Base-by-base conservation (phyloP, 1,284 basidiomycete genomes). In the Cystobasidiaceae sp. region DNA sequence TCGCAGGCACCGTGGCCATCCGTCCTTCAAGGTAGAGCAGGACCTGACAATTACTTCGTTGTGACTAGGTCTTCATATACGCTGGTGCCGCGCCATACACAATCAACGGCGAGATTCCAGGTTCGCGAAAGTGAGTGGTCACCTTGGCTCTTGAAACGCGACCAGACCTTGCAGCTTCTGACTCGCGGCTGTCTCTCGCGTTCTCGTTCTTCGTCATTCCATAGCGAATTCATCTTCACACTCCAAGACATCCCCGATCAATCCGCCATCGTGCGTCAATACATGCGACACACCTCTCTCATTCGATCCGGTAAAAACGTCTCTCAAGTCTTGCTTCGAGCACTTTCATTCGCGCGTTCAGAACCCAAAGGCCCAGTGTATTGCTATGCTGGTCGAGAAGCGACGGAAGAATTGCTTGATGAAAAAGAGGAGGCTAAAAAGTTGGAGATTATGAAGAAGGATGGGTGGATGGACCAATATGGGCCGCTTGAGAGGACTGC, bases 361-460 rank as follows among this genome's bases (percentile, higher is more conserved):
- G 81, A 84, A 30, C 86, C 86, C 0, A 82, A 82, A 72, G 86
- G 86, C 0, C 86, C 86, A 0, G 84, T 86, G 1, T 86, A 87
- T 73, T 78, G 43, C 46, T 51, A 66, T 63, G 48, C 51, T n/a
- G 80, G 85, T 23, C 79, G 86, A 21, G 86, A 88, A 72, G 80
- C 81, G 0, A 84, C 85, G 79, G 85, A 88, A 72, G 81, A 86
- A 74, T 82, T 85, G 69, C 72, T 87, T 0, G 79, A 81, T 32
- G 67, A 75, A 41, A 74, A 57, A 39, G 60, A 50, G 25, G 52
- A 61, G 48, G 27, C 7, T 15, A 25, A 21, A 28, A 49, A 51
- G 19, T 11, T 61, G 9, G 4, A 51, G 37, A 32, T 34, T 3
- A 9, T 49, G 15, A 49, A 37, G 15, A 48, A 61, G 13, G 48